These are phyloP conservation scores for Termitomyces sp. DNA, from an alignment of 768 basidiomycete genomes.

Conservation along the genomic window DNA sequence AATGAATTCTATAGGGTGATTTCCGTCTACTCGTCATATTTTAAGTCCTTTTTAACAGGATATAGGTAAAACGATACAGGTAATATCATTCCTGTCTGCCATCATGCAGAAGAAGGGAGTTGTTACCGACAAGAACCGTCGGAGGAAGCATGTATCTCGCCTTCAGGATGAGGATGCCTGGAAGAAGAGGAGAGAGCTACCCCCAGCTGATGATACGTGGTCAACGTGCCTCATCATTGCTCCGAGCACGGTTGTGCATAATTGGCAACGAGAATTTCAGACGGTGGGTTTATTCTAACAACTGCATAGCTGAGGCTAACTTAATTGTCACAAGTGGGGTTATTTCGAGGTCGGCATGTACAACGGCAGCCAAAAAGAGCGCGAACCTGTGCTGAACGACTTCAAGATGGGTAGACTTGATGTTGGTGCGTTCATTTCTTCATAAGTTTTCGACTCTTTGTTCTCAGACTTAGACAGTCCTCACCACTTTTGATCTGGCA, in stretches of 20 bases:
- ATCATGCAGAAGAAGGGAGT: conserved; percentile 84
- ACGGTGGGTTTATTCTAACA: conserved; percentile 41
- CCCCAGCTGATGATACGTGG: conserved; percentile 69
- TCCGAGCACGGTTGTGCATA: conserved; percentile 76
- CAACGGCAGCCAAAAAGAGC: conserved; percentile 43
- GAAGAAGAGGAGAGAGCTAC: conserved; percentile 46
- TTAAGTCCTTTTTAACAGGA: background rate
- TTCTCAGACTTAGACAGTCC: conserved; percentile 38
- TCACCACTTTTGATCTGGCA: conserved; percentile 78
- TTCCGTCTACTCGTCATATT: background rate
- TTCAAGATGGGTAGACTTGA: conserved; percentile 84
- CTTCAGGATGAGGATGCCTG: conserved; percentile 58
- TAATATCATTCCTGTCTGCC: conserved; percentile 83
- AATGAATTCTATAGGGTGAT: conserved; percentile 19
- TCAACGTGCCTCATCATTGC: conserved; percentile 85
- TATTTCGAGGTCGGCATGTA: conserved; percentile 87
- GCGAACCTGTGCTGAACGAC: conserved; percentile 52
- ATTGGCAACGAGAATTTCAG: conserved; percentile 88
- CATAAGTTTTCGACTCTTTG: background rate
- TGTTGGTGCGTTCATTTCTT: conserved; percentile 49
- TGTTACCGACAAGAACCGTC: conserved; percentile 54
- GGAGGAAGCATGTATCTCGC: conserved; percentile 57
- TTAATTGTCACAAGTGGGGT: conserved; percentile 61
- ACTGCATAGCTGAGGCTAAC: background rate
- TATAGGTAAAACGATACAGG: conserved; percentile 89